These are phyloP conservation scores for Fusarium hainanense DNA, from an alignment of 2,329 filamentous ascomycete genomes.

Conservation along the genomic window DNA sequence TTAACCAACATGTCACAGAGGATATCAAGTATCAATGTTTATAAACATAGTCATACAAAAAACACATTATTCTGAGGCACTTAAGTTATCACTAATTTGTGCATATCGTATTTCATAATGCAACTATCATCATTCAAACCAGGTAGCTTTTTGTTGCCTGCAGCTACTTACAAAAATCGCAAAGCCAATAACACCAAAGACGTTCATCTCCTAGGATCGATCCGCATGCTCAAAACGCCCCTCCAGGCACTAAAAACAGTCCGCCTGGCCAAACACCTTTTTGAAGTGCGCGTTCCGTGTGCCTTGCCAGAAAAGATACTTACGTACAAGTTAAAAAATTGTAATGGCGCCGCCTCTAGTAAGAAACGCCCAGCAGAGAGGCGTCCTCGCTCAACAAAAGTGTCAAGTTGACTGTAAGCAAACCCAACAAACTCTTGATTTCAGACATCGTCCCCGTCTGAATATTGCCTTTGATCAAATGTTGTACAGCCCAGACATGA, in stretches of 20 bases:
- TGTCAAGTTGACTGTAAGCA: constrained; percentile 18
- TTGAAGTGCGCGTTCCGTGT: constrained; percentile 56
- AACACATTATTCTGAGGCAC: background rate
- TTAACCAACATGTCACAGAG: background rate
- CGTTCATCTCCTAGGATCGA: constrained; percentile 42
- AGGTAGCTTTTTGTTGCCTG: constrained; percentile 48
- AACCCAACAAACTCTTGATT: constrained; percentile 27
- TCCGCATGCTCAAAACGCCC: constrained; percentile 45
- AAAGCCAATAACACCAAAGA: constrained; percentile 47
- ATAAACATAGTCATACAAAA: background rate
- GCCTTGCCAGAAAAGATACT: constrained; percentile 50
- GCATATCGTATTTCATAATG: constrained; percentile 36
- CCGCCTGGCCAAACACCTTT: constrained; percentile 56
- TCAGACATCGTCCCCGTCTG: constrained; percentile 40
- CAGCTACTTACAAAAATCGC: constrained; percentile 39
- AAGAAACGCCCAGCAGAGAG: constrained; percentile 16
- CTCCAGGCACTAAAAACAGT: constrained; percentile 41
- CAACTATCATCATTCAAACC: constrained; percentile 40
- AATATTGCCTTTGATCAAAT: constrained; percentile 41
- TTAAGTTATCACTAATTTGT: background rate
- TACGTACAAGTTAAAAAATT: constrained; percentile 52
- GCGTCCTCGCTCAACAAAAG: constrained; percentile 26
- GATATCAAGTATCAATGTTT: background rate
- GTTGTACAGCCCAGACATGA: constrained; percentile 47
- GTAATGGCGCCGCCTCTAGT: constrained; percentile 21